A percentile compares a stretch with the other conserved stretches of the same genome.
Evolutionary conservation across 139 green algal genomes (phyloP).

Genomic region (Zygnema cylindricum): DNA sequence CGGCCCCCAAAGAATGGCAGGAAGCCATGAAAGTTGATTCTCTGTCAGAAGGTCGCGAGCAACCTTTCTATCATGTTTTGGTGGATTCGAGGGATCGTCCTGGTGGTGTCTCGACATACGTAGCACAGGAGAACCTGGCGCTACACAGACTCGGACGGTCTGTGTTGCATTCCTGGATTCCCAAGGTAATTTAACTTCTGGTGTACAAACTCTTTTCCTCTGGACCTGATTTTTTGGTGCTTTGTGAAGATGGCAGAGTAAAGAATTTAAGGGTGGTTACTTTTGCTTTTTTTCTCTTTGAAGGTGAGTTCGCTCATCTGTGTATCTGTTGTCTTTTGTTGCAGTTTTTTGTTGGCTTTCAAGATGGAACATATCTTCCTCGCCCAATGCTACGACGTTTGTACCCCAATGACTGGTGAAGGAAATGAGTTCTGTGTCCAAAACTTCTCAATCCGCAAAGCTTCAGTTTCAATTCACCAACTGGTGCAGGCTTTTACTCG

Average conservation of each 20-base stretch:
- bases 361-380: conserved; percentile 51
- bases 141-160: conserved; percentile 24
- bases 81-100: conserved; percentile 40
- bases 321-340: too few species aligned
- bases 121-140: conserved; percentile 57
- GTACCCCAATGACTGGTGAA: conserved; percentile 57
- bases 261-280: too few species aligned
- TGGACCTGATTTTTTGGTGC: too few species aligned
- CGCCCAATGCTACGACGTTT: conserved; percentile 25
- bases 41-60: conserved; percentile 41
- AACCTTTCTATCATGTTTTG: conserved; percentile 58
- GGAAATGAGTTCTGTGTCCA: too few species aligned
- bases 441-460: too few species aligned
- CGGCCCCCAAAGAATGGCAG: conserved; percentile 50
- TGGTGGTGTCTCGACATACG: conserved; percentile 47
- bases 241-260: too few species aligned
- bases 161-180: conserved; percentile 56
- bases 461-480: too few species aligned
- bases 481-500: too few species aligned
- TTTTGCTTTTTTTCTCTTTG: too few species aligned
- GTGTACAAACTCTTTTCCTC: too few species aligned
- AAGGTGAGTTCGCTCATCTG: too few species aligned
- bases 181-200: too few species aligned
- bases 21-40: conserved; percentile 58
- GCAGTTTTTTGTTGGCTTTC: conserved; percentile 56